These are phyloP conservation scores for Quercus aquifolioides DNA, from an alignment of 306 rosid genomes.

Conservation along the genomic window DNA sequence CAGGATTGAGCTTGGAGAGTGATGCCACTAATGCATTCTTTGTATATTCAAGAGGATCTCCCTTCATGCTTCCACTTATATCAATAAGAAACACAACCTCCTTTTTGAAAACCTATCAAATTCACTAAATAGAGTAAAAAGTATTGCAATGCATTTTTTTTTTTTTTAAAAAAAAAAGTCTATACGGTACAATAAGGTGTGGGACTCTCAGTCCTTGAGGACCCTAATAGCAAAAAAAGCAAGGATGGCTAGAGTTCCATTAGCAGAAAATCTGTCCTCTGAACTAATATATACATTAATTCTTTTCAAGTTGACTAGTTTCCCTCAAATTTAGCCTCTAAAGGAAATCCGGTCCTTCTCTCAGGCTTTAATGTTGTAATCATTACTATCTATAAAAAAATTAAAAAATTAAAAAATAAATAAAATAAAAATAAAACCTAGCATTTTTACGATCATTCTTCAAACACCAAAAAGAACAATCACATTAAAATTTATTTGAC, in stretches of 20 bases:
- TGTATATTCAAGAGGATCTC: slow-evolving; percentile 64
- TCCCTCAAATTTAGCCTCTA: not conserved
- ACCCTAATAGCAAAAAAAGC: not conserved
- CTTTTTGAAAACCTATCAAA: slow-evolving; percentile 64
- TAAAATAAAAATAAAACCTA: too few relatives aligned
- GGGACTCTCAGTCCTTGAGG: not conserved
- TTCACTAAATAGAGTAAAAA: slow-evolving; percentile 14
- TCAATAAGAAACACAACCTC: slow-evolving; percentile 80
- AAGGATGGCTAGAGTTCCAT: not conserved
- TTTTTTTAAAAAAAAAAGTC: not conserved
- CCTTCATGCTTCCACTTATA: slow-evolving; percentile 85
- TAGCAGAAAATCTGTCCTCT: not conserved
- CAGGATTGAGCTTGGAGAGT: slow-evolving; percentile 53
- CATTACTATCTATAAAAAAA: not conserved
- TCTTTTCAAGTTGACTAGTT: not conserved
- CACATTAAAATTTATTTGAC: too few relatives aligned
- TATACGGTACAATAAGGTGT: not conserved
- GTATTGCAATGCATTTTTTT: not conserved
- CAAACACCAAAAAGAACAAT: too few relatives aligned
- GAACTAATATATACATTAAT: not conserved
- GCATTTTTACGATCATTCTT: too few relatives aligned
- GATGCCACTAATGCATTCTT: slow-evolving; percentile 68
- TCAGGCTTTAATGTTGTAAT: not conserved
- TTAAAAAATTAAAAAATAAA: too few relatives aligned
- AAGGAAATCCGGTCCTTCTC: not conserved